Conservation (phyloP, 2,329 filamentous ascomycete species). For the Achaetomium macrosporum region DNA sequence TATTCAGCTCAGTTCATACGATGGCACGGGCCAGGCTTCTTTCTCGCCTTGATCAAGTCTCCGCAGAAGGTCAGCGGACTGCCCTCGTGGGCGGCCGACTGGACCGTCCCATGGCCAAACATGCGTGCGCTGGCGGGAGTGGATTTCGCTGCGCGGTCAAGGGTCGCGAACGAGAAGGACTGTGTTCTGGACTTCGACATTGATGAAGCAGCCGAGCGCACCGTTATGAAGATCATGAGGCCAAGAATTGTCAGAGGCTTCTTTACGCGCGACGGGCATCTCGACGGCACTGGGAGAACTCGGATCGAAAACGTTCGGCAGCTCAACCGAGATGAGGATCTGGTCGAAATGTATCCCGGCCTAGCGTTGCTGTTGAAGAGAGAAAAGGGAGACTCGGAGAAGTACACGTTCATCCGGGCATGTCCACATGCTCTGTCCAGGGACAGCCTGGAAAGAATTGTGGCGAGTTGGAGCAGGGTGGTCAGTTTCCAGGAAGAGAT, state of each 20-base stretch:
- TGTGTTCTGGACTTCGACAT: background rate
- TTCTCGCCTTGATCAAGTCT: slow-evolving; percentile 10
- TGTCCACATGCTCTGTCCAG: slow-evolving; percentile 10
- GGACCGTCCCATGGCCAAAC: slow-evolving; percentile 10
- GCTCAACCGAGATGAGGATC: slow-evolving; percentile 6
- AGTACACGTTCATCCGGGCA: slow-evolving; percentile 1
- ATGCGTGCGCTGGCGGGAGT: background rate
- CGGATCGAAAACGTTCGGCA: slow-evolving; percentile 9
- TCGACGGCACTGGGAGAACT: background rate
- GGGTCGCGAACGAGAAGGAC: background rate
- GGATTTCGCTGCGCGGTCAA: background rate
- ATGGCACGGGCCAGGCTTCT: slow-evolving; percentile 9
- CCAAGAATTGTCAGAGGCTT: slow-evolving; percentile 11
- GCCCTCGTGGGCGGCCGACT: slow-evolving; percentile 13
- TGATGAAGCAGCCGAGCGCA: background rate
- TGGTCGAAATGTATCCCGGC: slow-evolving; percentile 13
- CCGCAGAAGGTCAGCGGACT: background rate
- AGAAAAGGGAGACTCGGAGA: background rate
- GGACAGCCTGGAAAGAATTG: slow-evolving; percentile 7
- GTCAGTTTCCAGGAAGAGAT: slow-evolving; percentile 6
- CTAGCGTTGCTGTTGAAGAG: slow-evolving; percentile 8
- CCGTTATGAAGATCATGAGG: slow-evolving; percentile 5
- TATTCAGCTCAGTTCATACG: slow-evolving; percentile 9
- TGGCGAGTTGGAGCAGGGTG: slow-evolving; percentile 8
- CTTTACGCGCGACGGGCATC: background rate